These are phyloP conservation scores for Phoma sp. DNA, from an alignment of 2,329 filamentous ascomycete species.

Conservation along the genomic window DNA sequence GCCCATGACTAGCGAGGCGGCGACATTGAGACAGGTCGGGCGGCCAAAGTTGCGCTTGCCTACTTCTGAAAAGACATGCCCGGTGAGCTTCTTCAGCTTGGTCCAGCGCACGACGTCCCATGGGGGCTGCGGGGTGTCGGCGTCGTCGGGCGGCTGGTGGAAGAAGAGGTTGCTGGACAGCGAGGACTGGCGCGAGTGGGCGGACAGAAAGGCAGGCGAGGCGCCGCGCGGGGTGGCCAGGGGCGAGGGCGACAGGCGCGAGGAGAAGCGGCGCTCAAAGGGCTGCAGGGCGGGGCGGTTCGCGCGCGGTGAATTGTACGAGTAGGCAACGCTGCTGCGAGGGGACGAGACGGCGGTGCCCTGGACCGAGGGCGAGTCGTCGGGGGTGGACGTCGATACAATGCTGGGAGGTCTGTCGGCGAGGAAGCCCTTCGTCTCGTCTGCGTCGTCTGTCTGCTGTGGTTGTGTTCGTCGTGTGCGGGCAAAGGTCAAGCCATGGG, in stretches of 20 bases:
- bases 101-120: slow-evolving; percentile 99
- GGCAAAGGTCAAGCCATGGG: slow-evolving; percentile 44
- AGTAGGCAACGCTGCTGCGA: slow-evolving; percentile 76
- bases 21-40: slow-evolving; percentile 88
- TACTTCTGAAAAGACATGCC: slow-evolving; percentile 88
- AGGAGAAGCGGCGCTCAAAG: slow-evolving; percentile 94
- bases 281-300: slow-evolving; percentile 86
- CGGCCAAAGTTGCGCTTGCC: slow-evolving; percentile 92
- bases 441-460: too few species aligned
- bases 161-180: slow-evolving; percentile 72
- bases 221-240: slow-evolving; percentile 67
- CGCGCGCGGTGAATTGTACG: slow-evolving; percentile 71
- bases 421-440: too few species aligned
- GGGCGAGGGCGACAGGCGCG: slow-evolving; percentile 74
- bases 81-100: slow-evolving; percentile 85
- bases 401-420: slow-evolving; percentile 64
- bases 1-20: slow-evolving; percentile 86
- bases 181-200: slow-evolving; percentile 83
- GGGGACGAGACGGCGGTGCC: slow-evolving; percentile 66
- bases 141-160: slow-evolving; percentile 62
- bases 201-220: slow-evolving; percentile 79
- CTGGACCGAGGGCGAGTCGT: slow-evolving; percentile 83
- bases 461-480: slow-evolving; percentile 38
- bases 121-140: slow-evolving; percentile 76
- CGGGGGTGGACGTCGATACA: slow-evolving; percentile 76